Evolutionary conservation across 441 rosid species (phyloP).

Genomic region (Adansonia rubrostipa): DNA sequence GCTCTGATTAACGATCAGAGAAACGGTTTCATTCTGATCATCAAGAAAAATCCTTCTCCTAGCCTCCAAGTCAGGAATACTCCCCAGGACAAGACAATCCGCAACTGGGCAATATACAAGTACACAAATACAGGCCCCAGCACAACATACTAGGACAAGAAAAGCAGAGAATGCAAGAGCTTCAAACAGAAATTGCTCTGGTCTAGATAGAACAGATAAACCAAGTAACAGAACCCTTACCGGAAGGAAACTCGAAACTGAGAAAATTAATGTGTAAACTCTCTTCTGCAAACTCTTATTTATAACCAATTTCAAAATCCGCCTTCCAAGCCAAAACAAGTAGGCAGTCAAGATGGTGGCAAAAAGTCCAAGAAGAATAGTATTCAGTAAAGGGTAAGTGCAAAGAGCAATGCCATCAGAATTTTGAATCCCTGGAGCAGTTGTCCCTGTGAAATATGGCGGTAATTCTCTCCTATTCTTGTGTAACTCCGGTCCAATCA

Average conservation of each 20-base stretch:
- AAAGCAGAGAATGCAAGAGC: constrained; percentile 80
- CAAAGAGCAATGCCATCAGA: constrained; percentile 59
- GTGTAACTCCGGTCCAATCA: constrained; percentile 64
- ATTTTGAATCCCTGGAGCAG: constrained; percentile 37
- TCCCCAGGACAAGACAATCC: constrained; percentile 85
- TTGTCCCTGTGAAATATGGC: constrained; percentile 64
- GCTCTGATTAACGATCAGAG: constrained; percentile 68
- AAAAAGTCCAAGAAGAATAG: constrained; percentile 79
- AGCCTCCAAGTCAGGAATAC: constrained; percentile 59
- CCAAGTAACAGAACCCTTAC: constrained; percentile 86
- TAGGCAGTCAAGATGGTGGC: constrained; percentile 65
- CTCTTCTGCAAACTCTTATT: constrained; percentile 91
- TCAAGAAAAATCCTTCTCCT: constrained; percentile 52
- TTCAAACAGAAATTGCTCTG: constrained; percentile 77
- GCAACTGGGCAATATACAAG: constrained; percentile 89
- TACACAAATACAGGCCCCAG: constrained; percentile 74
- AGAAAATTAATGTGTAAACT: constrained; percentile 76
- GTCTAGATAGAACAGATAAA: constrained; percentile 72
- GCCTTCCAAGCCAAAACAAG: constrained; percentile 90
- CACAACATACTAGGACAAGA: constrained; percentile 74
- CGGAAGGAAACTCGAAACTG: constrained; percentile 86
- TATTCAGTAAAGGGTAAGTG: constrained; percentile 90
- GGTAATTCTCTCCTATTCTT: constrained; percentile 67
- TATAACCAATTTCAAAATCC: constrained; percentile 80
- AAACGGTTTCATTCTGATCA: constrained; percentile 61